Evolutionary conservation across 2,329 filamentous ascomycete genomes (phyloP).

Genomic region (Aspergillus novoparasiticus): DNA sequence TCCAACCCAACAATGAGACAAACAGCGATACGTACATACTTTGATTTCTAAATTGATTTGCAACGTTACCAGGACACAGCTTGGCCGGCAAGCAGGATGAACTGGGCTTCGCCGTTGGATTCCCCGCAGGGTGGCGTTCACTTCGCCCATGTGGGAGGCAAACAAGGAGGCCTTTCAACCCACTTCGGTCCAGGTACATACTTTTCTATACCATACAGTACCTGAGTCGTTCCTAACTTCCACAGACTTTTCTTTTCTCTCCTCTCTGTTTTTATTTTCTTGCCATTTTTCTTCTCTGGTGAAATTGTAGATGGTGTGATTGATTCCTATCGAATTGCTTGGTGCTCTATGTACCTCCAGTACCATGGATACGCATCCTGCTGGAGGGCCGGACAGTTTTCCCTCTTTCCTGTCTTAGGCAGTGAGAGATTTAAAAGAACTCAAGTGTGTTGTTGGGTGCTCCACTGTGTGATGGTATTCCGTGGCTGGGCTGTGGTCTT

Average conservation of each 20-base stretch:
- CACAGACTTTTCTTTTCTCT: neutral
- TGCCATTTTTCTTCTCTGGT: neutral
- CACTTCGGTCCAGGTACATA: neutral
- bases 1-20: neutral
- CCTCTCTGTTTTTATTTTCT: neutral
- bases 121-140: conserved; percentile 5
- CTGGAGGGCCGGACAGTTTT: neutral
- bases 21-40: neutral
- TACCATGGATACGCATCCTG: neutral
- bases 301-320: neutral
- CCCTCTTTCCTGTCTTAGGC: neutral
- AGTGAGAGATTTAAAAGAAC: neutral
- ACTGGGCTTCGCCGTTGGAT: conserved; percentile 1
- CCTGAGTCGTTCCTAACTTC: neutral
- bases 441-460: neutral
- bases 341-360: neutral
- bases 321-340: neutral
- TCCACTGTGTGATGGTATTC: neutral
- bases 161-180: neutral
- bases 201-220: neutral
- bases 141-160: conserved; percentile 5
- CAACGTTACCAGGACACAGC: too few species aligned
- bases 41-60: neutral
- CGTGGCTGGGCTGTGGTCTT: neutral
- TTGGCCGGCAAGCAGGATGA: too few species aligned